Percentiles rank a stretch among this genome's conserved stretches.
phyloP scores from a whole-genome alignment of 1,139 yeast genomes.

The Blastobotrys persicus region DNA sequence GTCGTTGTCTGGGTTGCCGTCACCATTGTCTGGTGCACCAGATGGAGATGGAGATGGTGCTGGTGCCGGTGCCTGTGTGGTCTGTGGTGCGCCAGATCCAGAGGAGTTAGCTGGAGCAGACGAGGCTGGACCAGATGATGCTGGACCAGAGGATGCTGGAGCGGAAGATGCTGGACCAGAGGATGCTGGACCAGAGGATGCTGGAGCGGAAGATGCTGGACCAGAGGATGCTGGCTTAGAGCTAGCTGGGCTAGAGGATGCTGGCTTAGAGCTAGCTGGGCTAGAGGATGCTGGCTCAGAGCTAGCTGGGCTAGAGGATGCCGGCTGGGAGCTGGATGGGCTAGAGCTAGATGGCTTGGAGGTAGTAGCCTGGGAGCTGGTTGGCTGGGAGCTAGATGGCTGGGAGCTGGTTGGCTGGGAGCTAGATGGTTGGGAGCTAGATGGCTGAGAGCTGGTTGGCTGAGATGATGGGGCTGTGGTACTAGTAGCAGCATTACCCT shows the following conservation, averaged over 20 bases:
- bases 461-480: slow-evolving; percentile 1
- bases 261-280: background rate
- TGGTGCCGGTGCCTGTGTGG: slow-evolving; percentile 6
- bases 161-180: background rate
- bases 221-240: background rate
- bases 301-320: background rate
- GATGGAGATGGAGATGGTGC: slow-evolving; percentile 13
- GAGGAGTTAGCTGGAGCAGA: background rate
- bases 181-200: background rate
- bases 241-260: background rate
- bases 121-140: background rate
- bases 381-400: background rate
- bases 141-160: background rate
- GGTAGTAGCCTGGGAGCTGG: too few relatives aligned
- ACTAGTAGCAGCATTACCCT: slow-evolving; percentile 3
- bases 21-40: too few relatives aligned
- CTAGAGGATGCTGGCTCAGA: background rate
- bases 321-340: background rate
- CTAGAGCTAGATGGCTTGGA: too few relatives aligned
- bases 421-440: background rate
- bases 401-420: too few relatives aligned
- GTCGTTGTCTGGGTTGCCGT: too few relatives aligned
- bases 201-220: background rate
- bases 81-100: background rate
- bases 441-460: background rate